Evolutionary conservation across 1,284 basidiomycete genomes (phyloP), one percentile per base, ranked within the genome.

Genomic region (Ustilago esculenta): DNA sequence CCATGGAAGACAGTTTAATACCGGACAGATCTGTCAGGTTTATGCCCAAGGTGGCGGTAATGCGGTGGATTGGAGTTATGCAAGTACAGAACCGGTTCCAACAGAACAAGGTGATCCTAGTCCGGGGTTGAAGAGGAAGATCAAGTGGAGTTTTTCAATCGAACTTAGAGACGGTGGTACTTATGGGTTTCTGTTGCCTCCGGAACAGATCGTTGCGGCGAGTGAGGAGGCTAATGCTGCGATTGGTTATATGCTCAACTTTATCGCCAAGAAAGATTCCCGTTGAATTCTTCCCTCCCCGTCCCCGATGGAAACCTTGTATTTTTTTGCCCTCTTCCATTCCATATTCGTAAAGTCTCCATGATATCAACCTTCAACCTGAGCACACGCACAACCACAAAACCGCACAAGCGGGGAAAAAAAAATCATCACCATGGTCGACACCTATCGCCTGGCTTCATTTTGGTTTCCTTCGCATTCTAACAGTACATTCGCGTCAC

Each of bases 131-230:
- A 54, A 43, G 29, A 32, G 17, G 1, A 57, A 57, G 21, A 23
- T 91, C 69, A 88, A 90, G 70, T 92, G 89, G 84, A 86, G 88
- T 1, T 94, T 90, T 81, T 88, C 88, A 2, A 86, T 88, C 8
- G 90, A 92, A 79, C 81, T 94, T 53, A 83, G 92, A 42, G 92
- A 93, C 83, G 91, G 90, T 0, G 92, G 91, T 11, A 78, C 91
- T 87, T 92, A 91, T 75, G 92, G 91, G 0, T 27, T 93, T 83
- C 83, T 90, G 10, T 83, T 93, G 0, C 92, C 92, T 0, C 84
- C 87, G 0, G 83, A 85, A 53, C 88, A 88, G 85, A 92, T 94
- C 69, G 83, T 89, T 9, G 89, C 91, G 0, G 88, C 90, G 0
- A 91, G 52, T 7, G 24, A 71, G 30, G 73, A 75, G 42, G n/a